Evolutionary conservation across 2,329 filamentous ascomycete genomes (phyloP).

Genomic region (Aspergillus quadricinctus): DNA sequence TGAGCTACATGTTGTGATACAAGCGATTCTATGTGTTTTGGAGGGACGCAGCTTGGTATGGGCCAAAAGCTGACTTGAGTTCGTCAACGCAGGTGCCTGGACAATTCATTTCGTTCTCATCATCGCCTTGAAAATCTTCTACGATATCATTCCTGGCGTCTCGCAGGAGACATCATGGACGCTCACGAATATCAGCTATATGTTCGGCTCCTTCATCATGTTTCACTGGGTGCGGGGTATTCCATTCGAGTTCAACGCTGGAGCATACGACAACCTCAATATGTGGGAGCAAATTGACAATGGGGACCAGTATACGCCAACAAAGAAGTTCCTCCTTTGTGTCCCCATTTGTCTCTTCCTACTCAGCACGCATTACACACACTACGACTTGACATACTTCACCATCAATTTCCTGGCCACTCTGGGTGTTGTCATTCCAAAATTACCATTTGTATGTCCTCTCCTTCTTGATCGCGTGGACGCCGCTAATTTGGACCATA

Average conservation of each 20-base stretch:
- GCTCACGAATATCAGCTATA: constrained; percentile 96
- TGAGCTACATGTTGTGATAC: constrained; percentile 5
- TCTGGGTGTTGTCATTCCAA: constrained; percentile 89
- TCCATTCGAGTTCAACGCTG: constrained; percentile 97
- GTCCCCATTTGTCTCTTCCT: constrained; percentile 94
- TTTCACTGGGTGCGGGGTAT: constrained; percentile 98
- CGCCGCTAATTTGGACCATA: constrained; percentile 39
- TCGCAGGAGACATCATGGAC: constrained; percentile 99
- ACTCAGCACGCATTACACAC: constrained; percentile 96
- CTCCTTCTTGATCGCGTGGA: background rate
- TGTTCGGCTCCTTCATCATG: constrained; percentile 98
- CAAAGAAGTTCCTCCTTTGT: constrained; percentile 95
- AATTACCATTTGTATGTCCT: constrained; percentile 80
- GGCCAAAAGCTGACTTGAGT: constrained; percentile 14
- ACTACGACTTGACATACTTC: constrained; percentile 96
- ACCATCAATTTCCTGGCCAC: constrained; percentile 95
- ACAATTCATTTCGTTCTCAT: constrained; percentile 95
- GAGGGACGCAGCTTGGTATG: background rate
- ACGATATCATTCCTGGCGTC: constrained; percentile 91
- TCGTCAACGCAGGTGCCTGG: constrained; percentile 71
- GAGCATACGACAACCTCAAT: constrained; percentile 98
- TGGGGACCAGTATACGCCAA: constrained; percentile 95
- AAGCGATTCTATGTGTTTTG: background rate
- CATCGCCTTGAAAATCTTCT: constrained; percentile 86
- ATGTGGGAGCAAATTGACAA: constrained; percentile 99